These are phyloP conservation scores for Blastobotrys petasosporus DNA, from an alignment of 1,139 yeast species.

Conservation along the genomic window DNA sequence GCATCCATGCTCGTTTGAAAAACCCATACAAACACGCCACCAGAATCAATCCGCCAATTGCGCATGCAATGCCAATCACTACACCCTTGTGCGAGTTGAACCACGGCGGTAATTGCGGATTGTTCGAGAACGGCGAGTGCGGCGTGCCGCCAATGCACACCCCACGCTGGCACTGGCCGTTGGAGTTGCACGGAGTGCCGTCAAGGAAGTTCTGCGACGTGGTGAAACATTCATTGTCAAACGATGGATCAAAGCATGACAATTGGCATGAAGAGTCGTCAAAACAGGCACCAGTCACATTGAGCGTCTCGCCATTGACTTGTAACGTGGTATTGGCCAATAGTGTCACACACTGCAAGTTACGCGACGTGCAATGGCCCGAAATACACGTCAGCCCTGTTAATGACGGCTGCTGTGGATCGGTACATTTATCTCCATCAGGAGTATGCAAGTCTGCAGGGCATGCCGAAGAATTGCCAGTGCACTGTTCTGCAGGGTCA, in stretches of 20 bases:
- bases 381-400: slow-evolving; percentile 31
- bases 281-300: slow-evolving; percentile 30
- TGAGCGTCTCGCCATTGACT: slow-evolving; percentile 24
- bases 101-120: slow-evolving; percentile 17
- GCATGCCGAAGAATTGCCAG: slow-evolving; percentile 35
- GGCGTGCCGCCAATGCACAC: slow-evolving; percentile 23
- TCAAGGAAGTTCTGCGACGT: slow-evolving; percentile 34
- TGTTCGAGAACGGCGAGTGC: slow-evolving; percentile 9
- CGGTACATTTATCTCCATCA: slow-evolving; percentile 31
- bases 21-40: slow-evolving; percentile 14
- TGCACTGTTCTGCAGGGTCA: slow-evolving; percentile 35
- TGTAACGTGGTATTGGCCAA: slow-evolving; percentile 28
- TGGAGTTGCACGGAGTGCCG: slow-evolving; percentile 35
- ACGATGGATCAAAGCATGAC: slow-evolving; percentile 28
- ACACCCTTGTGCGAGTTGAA: slow-evolving; percentile 22
- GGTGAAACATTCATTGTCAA: slow-evolving; percentile 27
- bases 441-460: slow-evolving; percentile 28
- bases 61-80: slow-evolving; percentile 25
- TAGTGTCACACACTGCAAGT: slow-evolving; percentile 32
- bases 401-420: slow-evolving; percentile 16
- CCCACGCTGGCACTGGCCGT: slow-evolving; percentile 33
- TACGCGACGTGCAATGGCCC: slow-evolving; percentile 37
- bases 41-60: slow-evolving; percentile 24
- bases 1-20: slow-evolving; percentile 8
- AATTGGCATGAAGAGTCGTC: slow-evolving; percentile 31